Base-by-base conservation (phyloP, 2,329 filamentous ascomycete species). In the Talaromyces sp. region DNA sequence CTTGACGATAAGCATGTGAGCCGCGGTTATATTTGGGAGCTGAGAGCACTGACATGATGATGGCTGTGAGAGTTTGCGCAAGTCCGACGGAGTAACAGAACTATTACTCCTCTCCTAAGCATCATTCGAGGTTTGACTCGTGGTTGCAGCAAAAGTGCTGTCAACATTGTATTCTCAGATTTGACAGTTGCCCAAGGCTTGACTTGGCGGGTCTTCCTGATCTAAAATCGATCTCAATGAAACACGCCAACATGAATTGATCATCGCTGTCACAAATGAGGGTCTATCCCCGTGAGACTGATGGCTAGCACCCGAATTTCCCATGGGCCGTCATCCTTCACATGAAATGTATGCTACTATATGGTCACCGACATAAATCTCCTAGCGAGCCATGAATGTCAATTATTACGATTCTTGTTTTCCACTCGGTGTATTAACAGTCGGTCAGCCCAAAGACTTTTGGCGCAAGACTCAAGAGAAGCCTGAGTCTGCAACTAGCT, bases 1-100 rank as follows among this genome's bases (percentile, higher is more conserved):
- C 31, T 18, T 39, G 31, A 31, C 39, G 63, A 60, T 57, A 59
- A 67, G 48, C 67, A 67, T 67, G 67, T 69, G 66, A 68, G 60
- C 62, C 42, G 21, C 62, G 66, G 67, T 61, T 66, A 63, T 25
- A 59, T 12, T 6, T 28, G 28, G 6, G 28, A 28, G 6, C 6
- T n/a, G 18, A 37, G 50, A 62, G 25, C n/a, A 23, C 25, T 28
- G 21, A 25, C 37, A 56, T 16, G 50, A 55, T 56, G 18, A 23
- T 23, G n/a, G n/a, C n/a, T 28, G 5, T 31, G 21, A 25, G 12
- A 39, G n/a, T 3, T 14, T 37, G 18, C 21, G 14, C 8, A n/a
- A 25, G 16, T 12, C 12, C n/a, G 14, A 42, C 8, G 50, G n/a
- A 54, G 7, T 33, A 16, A 21, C 8, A 8, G 1, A 18, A 12